These are phyloP conservation scores for Purpureocillium lavendulum DNA, from an alignment of 2,329 filamentous ascomycete genomes.

Conservation along the genomic window DNA sequence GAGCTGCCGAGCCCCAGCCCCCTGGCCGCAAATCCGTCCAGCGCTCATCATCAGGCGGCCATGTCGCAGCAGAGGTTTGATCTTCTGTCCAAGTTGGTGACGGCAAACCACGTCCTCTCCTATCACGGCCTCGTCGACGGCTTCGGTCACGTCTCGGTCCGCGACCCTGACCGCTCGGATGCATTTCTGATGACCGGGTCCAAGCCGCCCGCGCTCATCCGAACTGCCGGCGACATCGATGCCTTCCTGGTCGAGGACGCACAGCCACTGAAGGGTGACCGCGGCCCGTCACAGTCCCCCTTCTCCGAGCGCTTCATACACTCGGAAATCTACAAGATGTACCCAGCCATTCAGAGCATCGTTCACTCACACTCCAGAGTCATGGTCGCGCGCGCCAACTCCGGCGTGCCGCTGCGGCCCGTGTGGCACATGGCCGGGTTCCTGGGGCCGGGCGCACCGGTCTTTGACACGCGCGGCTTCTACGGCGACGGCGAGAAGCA, in stretches of 20 bases:
- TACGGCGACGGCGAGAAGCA: neutral
- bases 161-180: neutral
- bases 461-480: neutral
- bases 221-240: neutral
- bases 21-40: no score
- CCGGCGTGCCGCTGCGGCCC: neutral
- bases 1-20: no score
- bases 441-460: neutral
- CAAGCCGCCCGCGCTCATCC: neutral
- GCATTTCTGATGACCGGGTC: neutral
- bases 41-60: no score
- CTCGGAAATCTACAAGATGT: neutral
- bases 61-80: no score
- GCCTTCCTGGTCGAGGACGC: neutral
- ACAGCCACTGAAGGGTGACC: neutral
- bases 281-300: neutral
- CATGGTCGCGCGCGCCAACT: neutral
- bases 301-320: neutral
- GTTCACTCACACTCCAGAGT: neutral
- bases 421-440: neutral
- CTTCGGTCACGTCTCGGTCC: neutral
- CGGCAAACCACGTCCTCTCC: neutral
- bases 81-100: neutral
- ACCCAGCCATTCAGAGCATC: neutral
- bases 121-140: neutral